Evolutionary conservation across 1,139 yeast species (phyloP), one percentile per base, ranked within the genome.

Genomic region (Zygoascus hellenicus): DNA sequence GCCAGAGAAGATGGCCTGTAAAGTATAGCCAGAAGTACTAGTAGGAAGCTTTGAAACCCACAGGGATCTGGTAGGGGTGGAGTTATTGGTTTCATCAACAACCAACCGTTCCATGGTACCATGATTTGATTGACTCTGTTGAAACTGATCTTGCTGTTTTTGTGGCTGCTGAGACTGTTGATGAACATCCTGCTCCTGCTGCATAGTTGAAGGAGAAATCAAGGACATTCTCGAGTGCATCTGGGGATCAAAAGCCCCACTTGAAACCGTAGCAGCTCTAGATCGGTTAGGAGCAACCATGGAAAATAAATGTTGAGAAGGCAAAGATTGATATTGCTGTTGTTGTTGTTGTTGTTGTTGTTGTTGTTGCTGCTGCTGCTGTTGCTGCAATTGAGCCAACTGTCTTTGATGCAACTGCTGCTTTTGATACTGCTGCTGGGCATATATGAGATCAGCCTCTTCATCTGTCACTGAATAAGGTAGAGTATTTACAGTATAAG

Each of bases 11-110:
- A 77, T 67, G 2, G 75, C 71, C 53, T 72, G 62, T 52, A 75
- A 56, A 50, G 72, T 58, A 51, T 77, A 60, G 35, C 78, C 57
- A 42, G 78, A 68, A 44, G 76, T 63, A 11, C 67, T 61, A 5
- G 76, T 68, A 19, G 96, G 90, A 56, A 90, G 69, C 62, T 89
- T 87, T 46, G 89, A 87, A 48, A 90, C 72, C 60, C 90, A 75
- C 43, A 90, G 71, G 13, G 83, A 81, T 54, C 83, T 78, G 0
- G 97, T 83, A 7, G 95, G 90, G 19, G 36, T 34, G 1, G 41
- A 44, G 43, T 31, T 16, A 48, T 30, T 45, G 46, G 33, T 19
- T 44, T 44, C 43, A 16, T 44, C 47, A 13, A 43, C 30, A 19
- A 38, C 34, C 11, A 29, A 29, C 9, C 38, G 29, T 31, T 43